Evolutionary conservation across 2,329 filamentous ascomycete species (phyloP).

Genomic region (Fusarium protoensiforme): DNA sequence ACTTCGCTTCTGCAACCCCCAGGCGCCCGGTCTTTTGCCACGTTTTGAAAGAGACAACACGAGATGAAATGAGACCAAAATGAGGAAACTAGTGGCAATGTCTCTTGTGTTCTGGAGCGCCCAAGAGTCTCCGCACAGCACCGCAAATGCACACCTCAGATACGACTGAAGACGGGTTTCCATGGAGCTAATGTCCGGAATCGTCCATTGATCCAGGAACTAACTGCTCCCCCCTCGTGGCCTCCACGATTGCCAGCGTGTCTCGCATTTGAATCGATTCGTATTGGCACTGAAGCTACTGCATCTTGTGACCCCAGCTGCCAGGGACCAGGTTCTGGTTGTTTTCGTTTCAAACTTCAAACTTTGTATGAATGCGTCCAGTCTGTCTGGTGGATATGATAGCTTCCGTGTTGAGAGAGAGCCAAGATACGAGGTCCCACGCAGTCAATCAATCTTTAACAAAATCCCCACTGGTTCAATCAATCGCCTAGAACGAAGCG

Average conservation of each 20-base stretch:
- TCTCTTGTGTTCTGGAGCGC: background rate
- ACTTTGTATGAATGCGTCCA: background rate
- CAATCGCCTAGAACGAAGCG: background rate
- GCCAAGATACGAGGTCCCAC: background rate
- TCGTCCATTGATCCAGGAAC: background rate
- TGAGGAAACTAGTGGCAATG: conserved; percentile 7
- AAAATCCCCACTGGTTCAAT: background rate
- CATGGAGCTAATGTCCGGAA: background rate
- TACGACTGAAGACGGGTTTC: background rate
- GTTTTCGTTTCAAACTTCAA: background rate
- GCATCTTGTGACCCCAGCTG: conserved; percentile 17
- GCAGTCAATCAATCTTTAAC: background rate
- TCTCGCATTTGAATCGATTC: conserved; percentile 10
- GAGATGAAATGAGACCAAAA: background rate
- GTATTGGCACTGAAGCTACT: background rate
- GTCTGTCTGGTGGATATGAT: background rate
- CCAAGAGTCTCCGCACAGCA: background rate
- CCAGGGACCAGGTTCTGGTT: conserved; percentile 2
- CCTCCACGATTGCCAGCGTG: conserved; percentile 3
- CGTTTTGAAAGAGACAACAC: background rate
- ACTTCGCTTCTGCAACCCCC: background rate
- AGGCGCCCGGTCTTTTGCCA: conserved; percentile 3
- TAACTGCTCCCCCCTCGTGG: background rate
- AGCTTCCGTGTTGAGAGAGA: background rate
- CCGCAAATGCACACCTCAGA: background rate